Evolutionary conservation across 2,329 filamentous ascomycete genomes (phyloP).

Genomic region (Volutella citrinella): DNA sequence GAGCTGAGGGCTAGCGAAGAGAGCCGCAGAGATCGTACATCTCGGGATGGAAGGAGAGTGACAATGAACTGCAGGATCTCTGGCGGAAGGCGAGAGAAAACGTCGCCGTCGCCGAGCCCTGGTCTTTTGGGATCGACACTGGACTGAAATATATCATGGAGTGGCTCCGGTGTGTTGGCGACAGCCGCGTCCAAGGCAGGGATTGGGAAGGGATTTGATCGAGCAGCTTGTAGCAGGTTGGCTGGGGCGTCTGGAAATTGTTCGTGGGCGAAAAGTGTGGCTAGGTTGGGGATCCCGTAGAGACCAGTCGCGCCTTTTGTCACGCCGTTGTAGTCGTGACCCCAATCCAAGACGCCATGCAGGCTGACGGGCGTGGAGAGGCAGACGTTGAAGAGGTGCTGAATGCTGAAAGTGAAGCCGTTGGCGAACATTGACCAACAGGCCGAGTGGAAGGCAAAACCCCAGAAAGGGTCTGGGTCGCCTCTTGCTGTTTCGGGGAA

Average conservation of each 20-base stretch:
- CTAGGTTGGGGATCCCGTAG: not conserved
- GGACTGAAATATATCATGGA: conserved; percentile 5
- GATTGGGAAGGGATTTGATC: conserved; percentile 7
- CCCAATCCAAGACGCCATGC: conserved; percentile 8
- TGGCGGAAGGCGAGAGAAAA: conserved; percentile 7
- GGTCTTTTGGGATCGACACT: not conserved
- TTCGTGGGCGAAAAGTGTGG: not conserved
- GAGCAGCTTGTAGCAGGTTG: conserved; percentile 1
- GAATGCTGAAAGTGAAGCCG: not conserved
- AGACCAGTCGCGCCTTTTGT: conserved; percentile 2
- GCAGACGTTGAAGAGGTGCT: conserved; percentile 6
- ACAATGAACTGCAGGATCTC: conserved; percentile 13
- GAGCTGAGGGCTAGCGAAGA: conserved; percentile 11
- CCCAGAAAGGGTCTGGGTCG: conserved; percentile 7
- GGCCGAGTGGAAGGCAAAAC: conserved; percentile 11
- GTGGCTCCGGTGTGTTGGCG: not conserved
- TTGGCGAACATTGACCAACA: conserved; percentile 10
- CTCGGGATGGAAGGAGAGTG: conserved; percentile 2
- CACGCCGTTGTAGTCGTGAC: too few species aligned
- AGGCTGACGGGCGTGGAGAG: conserved; percentile 7
- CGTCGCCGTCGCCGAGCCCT: conserved; percentile 1
- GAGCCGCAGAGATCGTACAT: conserved; percentile 12
- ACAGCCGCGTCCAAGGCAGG: conserved; percentile 4
- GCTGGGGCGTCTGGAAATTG: conserved; percentile 1
- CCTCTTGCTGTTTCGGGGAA: conserved; percentile 1